Evolutionary conservation across 257 asterid species (phyloP).

Genomic region (Echium plantagineum): DNA sequence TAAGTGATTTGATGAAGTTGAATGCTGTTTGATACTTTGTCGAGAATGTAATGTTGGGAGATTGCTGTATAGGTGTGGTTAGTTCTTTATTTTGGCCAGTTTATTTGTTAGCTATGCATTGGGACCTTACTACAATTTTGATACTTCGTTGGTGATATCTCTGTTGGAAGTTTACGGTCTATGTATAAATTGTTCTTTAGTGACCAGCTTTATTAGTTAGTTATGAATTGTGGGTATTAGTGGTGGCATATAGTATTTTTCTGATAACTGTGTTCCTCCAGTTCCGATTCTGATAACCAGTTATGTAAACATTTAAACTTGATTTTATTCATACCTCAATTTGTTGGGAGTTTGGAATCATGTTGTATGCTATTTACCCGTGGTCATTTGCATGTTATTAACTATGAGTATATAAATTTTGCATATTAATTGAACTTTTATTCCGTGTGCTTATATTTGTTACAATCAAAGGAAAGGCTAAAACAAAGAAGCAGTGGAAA

Average conservation of each 20-base stretch:
- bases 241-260: no score
- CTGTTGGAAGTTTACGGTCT: background rate
- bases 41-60: no score
- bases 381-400: no score
- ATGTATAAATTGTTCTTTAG: background rate
- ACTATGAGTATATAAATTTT: background rate
- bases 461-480: no score
- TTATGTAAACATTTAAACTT: no score
- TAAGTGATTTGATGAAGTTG: no score
- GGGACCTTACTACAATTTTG: background rate
- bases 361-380: background rate
- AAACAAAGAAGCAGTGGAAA: no score
- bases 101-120: background rate
- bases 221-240: background rate
- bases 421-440: background rate
- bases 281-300: background rate
- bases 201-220: background rate
- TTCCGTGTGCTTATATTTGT: background rate
- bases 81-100: no score
- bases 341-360: background rate
- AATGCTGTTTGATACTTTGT: no score
- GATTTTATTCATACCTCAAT: background rate
- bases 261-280: no score
- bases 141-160: background rate
- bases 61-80: no score